Conservation (phyloP, 148 eudicot species). For the Arctostaphylos glauca region DNA sequence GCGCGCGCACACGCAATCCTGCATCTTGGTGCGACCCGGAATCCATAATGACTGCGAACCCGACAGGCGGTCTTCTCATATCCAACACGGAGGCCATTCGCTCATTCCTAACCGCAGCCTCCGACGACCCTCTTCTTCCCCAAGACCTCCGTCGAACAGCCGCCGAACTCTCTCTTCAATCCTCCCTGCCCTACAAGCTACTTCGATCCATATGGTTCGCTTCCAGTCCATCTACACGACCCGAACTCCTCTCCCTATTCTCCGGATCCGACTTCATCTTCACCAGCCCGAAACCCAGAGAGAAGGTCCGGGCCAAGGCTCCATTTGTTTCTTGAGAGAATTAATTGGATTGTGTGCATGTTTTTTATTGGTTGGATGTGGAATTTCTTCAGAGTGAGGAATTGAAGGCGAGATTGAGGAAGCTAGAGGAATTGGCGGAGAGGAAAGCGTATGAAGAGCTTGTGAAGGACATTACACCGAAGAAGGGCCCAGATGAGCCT, state of each 20-base stretch:
- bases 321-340: neutral
- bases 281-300: slow-evolving; percentile 69
- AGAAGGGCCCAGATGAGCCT: slow-evolving; percentile 56
- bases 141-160: slow-evolving; percentile 44
- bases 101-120: slow-evolving; percentile 44
- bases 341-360: neutral
- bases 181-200: slow-evolving; percentile 56
- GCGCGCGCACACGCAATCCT: neutral
- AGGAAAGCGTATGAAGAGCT: slow-evolving; percentile 85
- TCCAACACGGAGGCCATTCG: slow-evolving; percentile 50
- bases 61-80: slow-evolving; percentile 42
- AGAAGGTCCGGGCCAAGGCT: slow-evolving; percentile 64
- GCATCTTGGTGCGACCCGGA: neutral
- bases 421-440: slow-evolving; percentile 72
- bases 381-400: slow-evolving; percentile 60
- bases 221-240: slow-evolving; percentile 43
- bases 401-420: slow-evolving; percentile 73
- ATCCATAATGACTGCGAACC: slow-evolving; percentile 1
- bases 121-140: slow-evolving; percentile 31
- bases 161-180: slow-evolving; percentile 37
- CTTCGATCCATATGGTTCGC: slow-evolving; percentile 68
- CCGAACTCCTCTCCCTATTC: slow-evolving; percentile 42
- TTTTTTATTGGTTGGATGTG: neutral
- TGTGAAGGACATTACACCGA: slow-evolving; percentile 90
- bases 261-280: slow-evolving; percentile 57